Base-by-base conservation (phyloP, 2,329 filamentous ascomycete species). In the Fusarium succisae region DNA sequence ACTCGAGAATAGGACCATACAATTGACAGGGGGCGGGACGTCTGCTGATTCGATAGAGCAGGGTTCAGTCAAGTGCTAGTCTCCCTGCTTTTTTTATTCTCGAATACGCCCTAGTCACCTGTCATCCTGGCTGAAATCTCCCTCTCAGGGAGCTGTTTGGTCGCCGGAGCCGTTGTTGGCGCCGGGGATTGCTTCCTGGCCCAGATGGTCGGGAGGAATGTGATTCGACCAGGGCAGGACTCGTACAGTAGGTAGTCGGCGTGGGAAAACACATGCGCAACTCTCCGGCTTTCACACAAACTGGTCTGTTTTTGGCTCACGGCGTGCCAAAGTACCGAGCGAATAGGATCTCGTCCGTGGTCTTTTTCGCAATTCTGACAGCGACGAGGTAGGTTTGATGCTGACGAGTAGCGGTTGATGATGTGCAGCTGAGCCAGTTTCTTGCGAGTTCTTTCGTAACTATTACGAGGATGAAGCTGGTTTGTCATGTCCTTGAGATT, bases 161-260 rank as follows among this genome's bases (percentile, higher is more conserved):
- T 67, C 57, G 63, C 63, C 61, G 47, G 39, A 37, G 69, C 72
- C 73, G 73, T 71, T 75, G 62, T 69, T 78, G 74, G 74, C 76
- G 76, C 76, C 68, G 72, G 69, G 75, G 75, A 75, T 70, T 63
- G 65, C 74, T 77, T 75, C 70, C 72, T 76, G 76, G 73, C 74
- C 77, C 77, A 78, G 65, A 76, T 74, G 73, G 75, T 70, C 69
- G 76, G 77, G 76, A 78, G 77, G 68, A 76, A 77, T 78, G 72
- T 78, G 77, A 78, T 78, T 78, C 77, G 76, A 74, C 72, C 54
- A 65, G 57, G 28, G 38, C 69, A 20, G 56, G 55, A 15, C 55
- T 48, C 72, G 14, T 28, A 47, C 44, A 47, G 24, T 38, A 26
- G 22, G 24, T 37, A 26, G 30, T 39, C 45, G 72, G 32, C 64